Evolutionary conservation across 2,329 filamentous ascomycete genomes (phyloP).

Genomic region (Orbilia javanica): DNA sequence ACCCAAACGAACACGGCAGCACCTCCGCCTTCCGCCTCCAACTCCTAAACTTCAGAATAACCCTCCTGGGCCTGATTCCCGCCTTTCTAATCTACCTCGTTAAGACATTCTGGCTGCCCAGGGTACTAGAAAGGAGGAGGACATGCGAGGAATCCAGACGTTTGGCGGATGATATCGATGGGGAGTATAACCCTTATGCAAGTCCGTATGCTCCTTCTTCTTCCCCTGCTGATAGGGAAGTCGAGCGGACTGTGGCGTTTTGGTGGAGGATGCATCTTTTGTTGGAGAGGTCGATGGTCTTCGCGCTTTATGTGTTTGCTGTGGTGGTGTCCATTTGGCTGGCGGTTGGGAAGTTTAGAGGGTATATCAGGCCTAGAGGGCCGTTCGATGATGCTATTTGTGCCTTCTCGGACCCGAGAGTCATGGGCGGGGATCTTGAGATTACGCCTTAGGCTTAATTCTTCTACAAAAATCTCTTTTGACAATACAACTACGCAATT

Average conservation of each 20-base stretch:
- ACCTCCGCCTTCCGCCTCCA: not conserved
- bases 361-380: constrained; percentile 12
- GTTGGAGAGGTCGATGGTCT: not conserved
- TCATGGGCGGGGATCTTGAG: not conserved
- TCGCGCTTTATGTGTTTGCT: not conserved
- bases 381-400: constrained; percentile 11
- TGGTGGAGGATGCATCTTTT: not conserved
- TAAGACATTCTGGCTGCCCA: not conserved
- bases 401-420: constrained; percentile 14
- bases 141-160: not conserved
- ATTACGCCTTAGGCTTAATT: not conserved
- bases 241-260: too few relatives aligned
- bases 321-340: not conserved
- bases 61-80: not conserved
- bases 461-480: too few relatives aligned
- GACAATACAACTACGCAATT: too few relatives aligned
- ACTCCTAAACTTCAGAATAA: not conserved
- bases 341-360: constrained; percentile 6
- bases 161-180: not conserved
- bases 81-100: not conserved
- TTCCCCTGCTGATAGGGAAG: not conserved
- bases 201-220: too few relatives aligned
- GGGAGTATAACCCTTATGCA: too few relatives aligned
- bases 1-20: constrained; percentile 3
- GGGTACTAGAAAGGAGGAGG: not conserved